Evolutionary conservation across 352 stramenopile species (phyloP).

Genomic region (Phytophthora vignae): DNA sequence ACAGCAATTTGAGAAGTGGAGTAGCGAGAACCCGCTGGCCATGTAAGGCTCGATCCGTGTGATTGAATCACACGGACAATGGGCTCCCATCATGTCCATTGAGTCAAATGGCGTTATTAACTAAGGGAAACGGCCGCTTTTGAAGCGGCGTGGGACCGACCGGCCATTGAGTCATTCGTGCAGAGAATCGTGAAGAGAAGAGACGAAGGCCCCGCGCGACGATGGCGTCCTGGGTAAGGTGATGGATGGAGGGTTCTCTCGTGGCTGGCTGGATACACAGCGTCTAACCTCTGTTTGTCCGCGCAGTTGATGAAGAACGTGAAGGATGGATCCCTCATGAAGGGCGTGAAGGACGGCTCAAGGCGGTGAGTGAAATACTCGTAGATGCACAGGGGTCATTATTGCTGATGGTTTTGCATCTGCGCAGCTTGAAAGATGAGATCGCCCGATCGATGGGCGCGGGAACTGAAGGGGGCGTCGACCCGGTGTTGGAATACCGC

Average conservation of each 20-base stretch:
- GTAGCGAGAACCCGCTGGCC: conserved; percentile 11
- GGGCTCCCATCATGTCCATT: not conserved
- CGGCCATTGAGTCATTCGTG: conserved; percentile 10
- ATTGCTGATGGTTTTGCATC: conserved; percentile 1
- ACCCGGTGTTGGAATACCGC: conserved; percentile 73
- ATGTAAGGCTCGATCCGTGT: too few relatives aligned
- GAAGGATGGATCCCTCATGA: conserved; percentile 78
- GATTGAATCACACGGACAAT: too few relatives aligned
- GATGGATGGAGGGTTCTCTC: conserved; percentile 12
- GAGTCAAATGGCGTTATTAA: not conserved
- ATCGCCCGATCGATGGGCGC: conserved; percentile 67
- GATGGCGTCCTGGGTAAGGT: conserved; percentile 56
- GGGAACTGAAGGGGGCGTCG: conserved; percentile 57
- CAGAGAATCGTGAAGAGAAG: not conserved
- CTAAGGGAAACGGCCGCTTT: conserved; percentile 19
- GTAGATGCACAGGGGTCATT: not conserved
- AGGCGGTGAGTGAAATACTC: conserved; percentile 43
- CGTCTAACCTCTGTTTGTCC: too few relatives aligned
- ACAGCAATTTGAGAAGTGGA: conserved; percentile 35
- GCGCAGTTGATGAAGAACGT: conserved; percentile 78
- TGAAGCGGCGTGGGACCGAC: conserved; percentile 23
- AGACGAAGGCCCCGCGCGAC: not conserved
- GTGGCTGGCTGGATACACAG: too few relatives aligned
- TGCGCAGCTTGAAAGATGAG: conserved; percentile 74
- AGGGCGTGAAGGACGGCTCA: conserved; percentile 84